phyloP scores from a whole-genome alignment of 2,329 filamentous ascomycete genomes.

The Cladosporium velox region DNA sequence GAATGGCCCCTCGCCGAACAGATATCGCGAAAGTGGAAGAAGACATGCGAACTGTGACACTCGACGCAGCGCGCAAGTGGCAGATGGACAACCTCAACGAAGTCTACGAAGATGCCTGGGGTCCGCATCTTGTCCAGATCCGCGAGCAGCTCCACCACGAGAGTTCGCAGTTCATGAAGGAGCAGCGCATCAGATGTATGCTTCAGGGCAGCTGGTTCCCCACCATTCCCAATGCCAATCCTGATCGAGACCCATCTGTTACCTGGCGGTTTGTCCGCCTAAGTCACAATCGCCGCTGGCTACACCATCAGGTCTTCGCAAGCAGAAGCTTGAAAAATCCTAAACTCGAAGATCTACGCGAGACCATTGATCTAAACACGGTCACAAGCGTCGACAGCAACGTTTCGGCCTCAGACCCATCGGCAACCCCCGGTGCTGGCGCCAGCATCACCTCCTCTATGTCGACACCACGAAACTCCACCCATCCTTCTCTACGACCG shows the following conservation, averaged over 20 bases:
- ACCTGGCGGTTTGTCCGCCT: slow-evolving; percentile 83
- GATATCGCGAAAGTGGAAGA: slow-evolving; percentile 87
- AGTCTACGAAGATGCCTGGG: slow-evolving; percentile 94
- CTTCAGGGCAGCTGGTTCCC: slow-evolving; percentile 89
- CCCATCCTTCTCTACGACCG: slow-evolving; percentile 24
- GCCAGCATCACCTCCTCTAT: slow-evolving; percentile 25
- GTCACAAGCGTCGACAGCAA: slow-evolving; percentile 95
- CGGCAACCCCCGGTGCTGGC: slow-evolving; percentile 47
- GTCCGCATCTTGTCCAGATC: slow-evolving; percentile 82
- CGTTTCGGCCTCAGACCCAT: slow-evolving; percentile 66
- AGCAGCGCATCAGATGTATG: slow-evolving; percentile 88
- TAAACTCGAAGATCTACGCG: slow-evolving; percentile 68
- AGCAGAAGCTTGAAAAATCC: slow-evolving; percentile 62
- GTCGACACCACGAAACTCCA: slow-evolving; percentile 27
- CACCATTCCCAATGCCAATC: slow-evolving; percentile 46
- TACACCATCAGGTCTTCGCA: slow-evolving; percentile 88
- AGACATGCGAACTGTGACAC: slow-evolving; percentile 81
- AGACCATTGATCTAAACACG: slow-evolving; percentile 82
- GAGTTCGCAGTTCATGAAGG: slow-evolving; percentile 92
- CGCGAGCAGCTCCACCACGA: slow-evolving; percentile 88
- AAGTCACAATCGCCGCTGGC: slow-evolving; percentile 84
- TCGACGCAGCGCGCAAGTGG: slow-evolving; percentile 72
- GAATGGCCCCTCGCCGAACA: slow-evolving; percentile 76
- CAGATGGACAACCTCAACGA: slow-evolving; percentile 93
- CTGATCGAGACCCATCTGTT: slow-evolving; percentile 41